A percentile compares a stretch with the other conserved stretches of the same genome.
Conservation (phyloP, 768 basidiomycete genomes). For the Daedaleopsis sinensis region DNA sequence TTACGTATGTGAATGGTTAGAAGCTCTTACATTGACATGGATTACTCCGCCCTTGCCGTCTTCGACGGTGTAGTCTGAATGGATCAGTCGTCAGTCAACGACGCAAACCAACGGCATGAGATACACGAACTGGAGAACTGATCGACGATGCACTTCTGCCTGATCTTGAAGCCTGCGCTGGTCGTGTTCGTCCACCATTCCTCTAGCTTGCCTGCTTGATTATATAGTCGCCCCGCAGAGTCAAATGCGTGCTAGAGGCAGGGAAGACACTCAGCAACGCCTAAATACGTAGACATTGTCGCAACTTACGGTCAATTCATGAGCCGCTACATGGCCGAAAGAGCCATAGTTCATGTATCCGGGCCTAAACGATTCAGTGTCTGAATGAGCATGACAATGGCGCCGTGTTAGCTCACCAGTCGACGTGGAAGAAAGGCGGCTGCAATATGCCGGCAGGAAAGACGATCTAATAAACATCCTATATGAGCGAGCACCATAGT, state of each 20-base stretch:
- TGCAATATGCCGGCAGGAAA: constrained; percentile 97
- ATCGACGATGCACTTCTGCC: constrained; percentile 86
- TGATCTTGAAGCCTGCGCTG: constrained; percentile 77
- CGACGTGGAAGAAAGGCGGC: constrained; percentile 84
- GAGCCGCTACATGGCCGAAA: constrained; percentile 90
- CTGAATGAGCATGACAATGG: neutral
- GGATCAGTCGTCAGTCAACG: neutral
- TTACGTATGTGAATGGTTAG: no score
- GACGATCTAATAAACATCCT: constrained; percentile 64
- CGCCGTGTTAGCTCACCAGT: constrained; percentile 54
- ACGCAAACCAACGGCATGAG: neutral
- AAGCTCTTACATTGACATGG: constrained; percentile 76
- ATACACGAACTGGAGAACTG: constrained; percentile 76
- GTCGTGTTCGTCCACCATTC: constrained; percentile 95
- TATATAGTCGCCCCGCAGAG: constrained; percentile 87
- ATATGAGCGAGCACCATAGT: neutral
- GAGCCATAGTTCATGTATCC: constrained; percentile 88
- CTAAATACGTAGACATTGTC: neutral
- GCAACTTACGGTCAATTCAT: constrained; percentile 79
- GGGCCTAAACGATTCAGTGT: constrained; percentile 58
- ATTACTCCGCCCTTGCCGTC: constrained; percentile 85
- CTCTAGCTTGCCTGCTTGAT: constrained; percentile 83
- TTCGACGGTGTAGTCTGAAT: constrained; percentile 73
- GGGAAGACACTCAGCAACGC: neutral
- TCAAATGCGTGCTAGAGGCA: constrained; percentile 82